A percentile compares a stretch with the other conserved stretches of the same genome.
Evolutionary conservation across 306 rosid genomes (phyloP).

Genomic region (Casuarina equisetifolia): DNA sequence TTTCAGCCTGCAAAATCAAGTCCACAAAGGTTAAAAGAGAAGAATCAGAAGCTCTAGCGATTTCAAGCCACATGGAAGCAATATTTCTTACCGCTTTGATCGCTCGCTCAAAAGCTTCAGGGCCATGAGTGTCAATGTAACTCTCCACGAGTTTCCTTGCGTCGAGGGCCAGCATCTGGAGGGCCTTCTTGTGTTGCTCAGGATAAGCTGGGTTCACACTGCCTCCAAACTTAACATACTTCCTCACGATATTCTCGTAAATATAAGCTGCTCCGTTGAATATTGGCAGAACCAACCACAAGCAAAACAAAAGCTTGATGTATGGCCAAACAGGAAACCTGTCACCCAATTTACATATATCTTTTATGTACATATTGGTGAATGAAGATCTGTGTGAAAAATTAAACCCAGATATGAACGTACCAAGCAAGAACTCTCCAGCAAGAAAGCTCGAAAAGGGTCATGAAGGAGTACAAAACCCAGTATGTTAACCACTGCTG

Average conservation of each 20-base stretch:
- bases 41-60: background rate
- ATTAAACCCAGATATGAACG: background rate
- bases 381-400: background rate
- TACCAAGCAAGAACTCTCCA: constrained; percentile 74
- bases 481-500: constrained; percentile 97
- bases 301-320: constrained; percentile 68
- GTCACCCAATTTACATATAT: background rate
- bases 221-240: constrained; percentile 54
- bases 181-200: constrained; percentile 57
- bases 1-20: constrained; percentile 68
- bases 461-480: constrained; percentile 73
- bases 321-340: constrained; percentile 91
- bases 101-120: constrained; percentile 75
- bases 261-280: constrained; percentile 94
- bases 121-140: constrained; percentile 60
- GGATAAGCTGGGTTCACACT: constrained; percentile 41
- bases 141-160: constrained; percentile 78
- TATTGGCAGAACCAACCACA: constrained; percentile 82
- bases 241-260: constrained; percentile 67
- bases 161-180: constrained; percentile 80
- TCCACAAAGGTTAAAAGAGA: background rate
- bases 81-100: constrained; percentile 52
- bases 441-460: constrained; percentile 75
- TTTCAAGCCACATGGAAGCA: background rate
- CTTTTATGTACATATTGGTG: background rate